Conservation (phyloP, 192 early-diverging fungal species). For the Glomus cerebriforme region DNA sequence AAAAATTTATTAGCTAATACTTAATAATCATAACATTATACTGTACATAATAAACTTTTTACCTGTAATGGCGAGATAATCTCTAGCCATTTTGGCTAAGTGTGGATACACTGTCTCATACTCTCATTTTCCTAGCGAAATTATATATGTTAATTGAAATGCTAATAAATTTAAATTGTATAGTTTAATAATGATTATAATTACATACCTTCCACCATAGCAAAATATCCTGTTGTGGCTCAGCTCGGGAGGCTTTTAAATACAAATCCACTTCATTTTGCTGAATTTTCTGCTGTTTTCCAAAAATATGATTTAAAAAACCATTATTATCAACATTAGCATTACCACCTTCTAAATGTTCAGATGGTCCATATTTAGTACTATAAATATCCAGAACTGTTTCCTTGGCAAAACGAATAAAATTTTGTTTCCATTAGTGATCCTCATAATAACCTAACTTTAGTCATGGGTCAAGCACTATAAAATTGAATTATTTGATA, state of each 20-base stretch:
- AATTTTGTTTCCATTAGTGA: not conserved
- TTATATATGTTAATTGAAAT: no score
- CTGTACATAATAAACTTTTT: no score
- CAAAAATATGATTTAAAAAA: slow-evolving; percentile 19
- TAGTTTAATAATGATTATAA: no score
- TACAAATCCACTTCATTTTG: slow-evolving; percentile 13
- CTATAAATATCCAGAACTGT: not conserved
- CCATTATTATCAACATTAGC: not conserved
- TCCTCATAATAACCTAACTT: slow-evolving; percentile 9
- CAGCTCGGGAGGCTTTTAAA: not conserved
- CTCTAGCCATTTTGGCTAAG: no score
- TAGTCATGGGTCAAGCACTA: not conserved
- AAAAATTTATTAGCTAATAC: no score
- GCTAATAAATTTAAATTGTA: no score
- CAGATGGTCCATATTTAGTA: not conserved
- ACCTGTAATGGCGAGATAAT: no score
- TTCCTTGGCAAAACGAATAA: not conserved
- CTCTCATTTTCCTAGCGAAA: no score
- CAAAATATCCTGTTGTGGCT: not conserved
- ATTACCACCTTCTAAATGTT: not conserved
- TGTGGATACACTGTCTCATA: no score
- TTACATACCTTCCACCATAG: slow-evolving; percentile 8
- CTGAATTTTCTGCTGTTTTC: not conserved
- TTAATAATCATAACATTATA: no score
- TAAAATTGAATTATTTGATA: not conserved